phyloP scores from a whole-genome alignment of 345 rosid species.

The Euphorbia pulcherrima region DNA sequence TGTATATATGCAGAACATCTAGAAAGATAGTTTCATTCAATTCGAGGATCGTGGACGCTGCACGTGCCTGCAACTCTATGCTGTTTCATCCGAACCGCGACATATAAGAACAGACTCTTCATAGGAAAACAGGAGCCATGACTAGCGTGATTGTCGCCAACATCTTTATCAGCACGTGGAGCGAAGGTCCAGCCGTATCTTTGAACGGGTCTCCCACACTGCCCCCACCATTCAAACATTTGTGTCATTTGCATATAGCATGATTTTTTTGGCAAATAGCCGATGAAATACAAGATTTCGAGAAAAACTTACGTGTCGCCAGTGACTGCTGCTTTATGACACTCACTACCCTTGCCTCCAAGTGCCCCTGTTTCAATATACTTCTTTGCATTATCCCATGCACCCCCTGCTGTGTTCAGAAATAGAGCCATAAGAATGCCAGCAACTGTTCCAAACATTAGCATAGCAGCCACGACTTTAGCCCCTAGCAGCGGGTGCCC shows the following conservation, averaged over 20 bases:
- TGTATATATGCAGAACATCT: slow-evolving; percentile 25
- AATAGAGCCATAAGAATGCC: slow-evolving; percentile 99
- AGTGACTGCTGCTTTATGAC: slow-evolving; percentile 95
- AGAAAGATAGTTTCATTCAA: neutral
- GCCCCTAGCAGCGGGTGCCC: slow-evolving; percentile 96
- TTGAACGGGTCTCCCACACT: slow-evolving; percentile 99
- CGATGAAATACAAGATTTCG: neutral
- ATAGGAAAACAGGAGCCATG: slow-evolving; percentile 92
- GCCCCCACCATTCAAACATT: slow-evolving; percentile 35
- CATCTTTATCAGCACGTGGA: slow-evolving; percentile 86
- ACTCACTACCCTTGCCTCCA: slow-evolving; percentile 96
- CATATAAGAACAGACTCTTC: slow-evolving; percentile 27
- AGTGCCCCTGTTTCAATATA: slow-evolving; percentile 94
- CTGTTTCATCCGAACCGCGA: slow-evolving; percentile 9
- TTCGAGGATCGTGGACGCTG: neutral
- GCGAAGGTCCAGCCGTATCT: slow-evolving; percentile 94
- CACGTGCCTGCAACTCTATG: slow-evolving; percentile 22
- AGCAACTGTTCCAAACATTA: slow-evolving; percentile 94
- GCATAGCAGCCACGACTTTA: slow-evolving; percentile 86
- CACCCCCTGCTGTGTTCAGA: slow-evolving; percentile 97
- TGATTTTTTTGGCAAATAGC: neutral
- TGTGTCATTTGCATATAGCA: neutral
- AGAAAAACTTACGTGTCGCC: slow-evolving; percentile 85
- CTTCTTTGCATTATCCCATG: slow-evolving; percentile 99
- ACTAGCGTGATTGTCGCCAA: slow-evolving; percentile 91